Evolutionary conservation across 106 monocot genomes (phyloP).

Genomic region (Acanthochlamys bracteata): DNA sequence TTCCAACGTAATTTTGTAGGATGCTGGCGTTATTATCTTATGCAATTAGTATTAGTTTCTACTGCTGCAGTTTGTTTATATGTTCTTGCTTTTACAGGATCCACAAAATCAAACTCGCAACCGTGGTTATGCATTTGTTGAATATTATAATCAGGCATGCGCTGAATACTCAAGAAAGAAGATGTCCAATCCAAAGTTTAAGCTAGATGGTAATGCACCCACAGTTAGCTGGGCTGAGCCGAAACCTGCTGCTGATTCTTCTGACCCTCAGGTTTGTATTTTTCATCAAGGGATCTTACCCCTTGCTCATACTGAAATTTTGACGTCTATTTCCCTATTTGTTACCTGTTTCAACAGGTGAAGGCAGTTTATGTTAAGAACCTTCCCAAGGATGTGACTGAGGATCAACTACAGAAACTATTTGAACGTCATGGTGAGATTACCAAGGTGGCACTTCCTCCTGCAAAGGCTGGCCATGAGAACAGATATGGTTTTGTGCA

Average conservation of each 20-base stretch:
- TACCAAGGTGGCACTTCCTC: slow-evolving; percentile 72
- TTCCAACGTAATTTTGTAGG: no score
- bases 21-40: no score
- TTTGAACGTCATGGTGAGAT: slow-evolving; percentile 90
- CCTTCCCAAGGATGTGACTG: slow-evolving; percentile 70
- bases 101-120: slow-evolving; percentile 52
- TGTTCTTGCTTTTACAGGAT: slow-evolving; percentile 39
- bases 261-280: slow-evolving; percentile 57
- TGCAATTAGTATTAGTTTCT: no score
- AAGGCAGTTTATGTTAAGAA: slow-evolving; percentile 97
- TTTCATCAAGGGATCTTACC: neutral
- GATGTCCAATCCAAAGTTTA: slow-evolving; percentile 74
- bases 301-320: neutral
- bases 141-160: slow-evolving; percentile 94
- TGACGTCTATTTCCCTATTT: neutral
- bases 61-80: neutral
- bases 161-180: slow-evolving; percentile 84
- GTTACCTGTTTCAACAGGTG: slow-evolving; percentile 27
- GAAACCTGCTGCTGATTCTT: slow-evolving; percentile 57
- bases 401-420: slow-evolving; percentile 62
- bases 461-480: slow-evolving; percentile 78
- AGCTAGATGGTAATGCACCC: slow-evolving; percentile 71
- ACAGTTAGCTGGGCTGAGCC: slow-evolving; percentile 96
- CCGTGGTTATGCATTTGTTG: slow-evolving; percentile 83
- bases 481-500: slow-evolving; percentile 90